Percentiles rank a stretch among this genome's conserved stretches.
Evolutionary conservation across 352 stramenopile genomes (phyloP).

Genomic region (Pythium scleroteichum): DNA sequence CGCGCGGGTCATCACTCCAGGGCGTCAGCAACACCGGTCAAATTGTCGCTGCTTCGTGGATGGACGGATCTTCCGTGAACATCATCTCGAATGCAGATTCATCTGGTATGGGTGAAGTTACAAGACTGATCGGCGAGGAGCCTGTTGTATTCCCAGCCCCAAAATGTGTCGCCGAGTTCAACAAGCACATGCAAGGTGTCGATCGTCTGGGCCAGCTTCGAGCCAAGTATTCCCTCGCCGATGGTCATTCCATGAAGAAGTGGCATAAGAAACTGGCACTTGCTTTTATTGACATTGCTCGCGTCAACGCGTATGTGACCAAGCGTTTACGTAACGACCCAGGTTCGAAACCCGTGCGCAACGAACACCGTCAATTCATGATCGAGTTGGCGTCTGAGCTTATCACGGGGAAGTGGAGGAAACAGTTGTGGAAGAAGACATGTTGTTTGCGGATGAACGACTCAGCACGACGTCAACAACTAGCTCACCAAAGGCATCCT

Average conservation of each 20-base stretch:
- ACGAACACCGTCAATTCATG: conserved; percentile 29
- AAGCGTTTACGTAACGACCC: conserved; percentile 12
- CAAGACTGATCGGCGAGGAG: conserved; percentile 18
- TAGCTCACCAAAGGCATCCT: not conserved
- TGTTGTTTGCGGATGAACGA: conserved; percentile 12
- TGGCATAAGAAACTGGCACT: conserved; percentile 37
- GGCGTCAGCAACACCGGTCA: conserved; percentile 16
- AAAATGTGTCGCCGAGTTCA: conserved; percentile 29
- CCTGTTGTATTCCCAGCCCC: conserved; percentile 22
- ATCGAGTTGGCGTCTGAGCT: conserved; percentile 27
- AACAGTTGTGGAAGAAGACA: conserved; percentile 10
- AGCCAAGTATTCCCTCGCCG: conserved; percentile 25
- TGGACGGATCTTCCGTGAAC: conserved; percentile 27
- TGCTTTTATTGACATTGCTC: conserved; percentile 32
- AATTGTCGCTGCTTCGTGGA: conserved; percentile 34
- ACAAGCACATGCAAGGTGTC: conserved; percentile 37
- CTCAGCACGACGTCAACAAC: not conserved
- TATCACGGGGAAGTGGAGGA: conserved; percentile 29
- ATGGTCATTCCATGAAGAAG: conserved; percentile 33
- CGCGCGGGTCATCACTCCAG: conserved; percentile 16
- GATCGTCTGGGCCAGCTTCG: conserved; percentile 35
- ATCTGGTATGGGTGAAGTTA: conserved; percentile 18
- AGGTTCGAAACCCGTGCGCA: not conserved
- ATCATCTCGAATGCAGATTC: conserved; percentile 32
- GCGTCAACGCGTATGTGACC: conserved; percentile 32